These are phyloP conservation scores for Dovyalis caffra DNA, from an alignment of 345 rosid genomes.

Conservation along the genomic window DNA sequence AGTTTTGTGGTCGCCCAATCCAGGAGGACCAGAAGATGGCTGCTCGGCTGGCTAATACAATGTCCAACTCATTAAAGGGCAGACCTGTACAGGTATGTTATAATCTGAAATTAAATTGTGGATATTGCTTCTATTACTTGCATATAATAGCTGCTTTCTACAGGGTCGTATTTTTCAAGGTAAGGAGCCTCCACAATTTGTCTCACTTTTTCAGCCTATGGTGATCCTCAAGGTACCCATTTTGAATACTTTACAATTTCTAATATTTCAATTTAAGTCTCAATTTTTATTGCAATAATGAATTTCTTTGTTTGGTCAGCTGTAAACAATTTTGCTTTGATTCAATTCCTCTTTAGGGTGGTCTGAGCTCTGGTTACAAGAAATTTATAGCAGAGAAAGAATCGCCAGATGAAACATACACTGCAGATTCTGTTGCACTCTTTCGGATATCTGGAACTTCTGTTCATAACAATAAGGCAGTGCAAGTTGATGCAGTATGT, in stretches of 20 bases:
- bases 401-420: constrained; percentile 65
- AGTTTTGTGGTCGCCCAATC: constrained; percentile 14
- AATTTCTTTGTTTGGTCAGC: constrained; percentile 13
- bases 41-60: constrained; percentile 63
- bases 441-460: constrained; percentile 80
- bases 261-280: not conserved
- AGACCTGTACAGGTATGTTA: constrained; percentile 84
- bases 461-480: constrained; percentile 63
- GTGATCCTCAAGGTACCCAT: constrained; percentile 77
- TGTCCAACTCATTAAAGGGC: constrained; percentile 84
- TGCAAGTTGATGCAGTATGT: constrained; percentile 87
- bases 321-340: constrained; percentile 16
- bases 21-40: constrained; percentile 93
- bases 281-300: constrained; percentile 10
- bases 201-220: constrained; percentile 92
- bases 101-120: constrained; percentile 10
- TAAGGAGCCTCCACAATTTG: constrained; percentile 92
- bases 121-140: constrained; percentile 16
- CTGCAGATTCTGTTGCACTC: constrained; percentile 69
- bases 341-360: constrained; percentile 60
- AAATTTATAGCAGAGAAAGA: constrained; percentile 59
- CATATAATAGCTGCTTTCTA: constrained; percentile 31
- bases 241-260: not conserved
- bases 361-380: constrained; percentile 90
- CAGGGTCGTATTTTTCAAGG: constrained; percentile 90